phyloP scores from a whole-genome alignment of 148 eudicot species.

The Silene latifolia region DNA sequence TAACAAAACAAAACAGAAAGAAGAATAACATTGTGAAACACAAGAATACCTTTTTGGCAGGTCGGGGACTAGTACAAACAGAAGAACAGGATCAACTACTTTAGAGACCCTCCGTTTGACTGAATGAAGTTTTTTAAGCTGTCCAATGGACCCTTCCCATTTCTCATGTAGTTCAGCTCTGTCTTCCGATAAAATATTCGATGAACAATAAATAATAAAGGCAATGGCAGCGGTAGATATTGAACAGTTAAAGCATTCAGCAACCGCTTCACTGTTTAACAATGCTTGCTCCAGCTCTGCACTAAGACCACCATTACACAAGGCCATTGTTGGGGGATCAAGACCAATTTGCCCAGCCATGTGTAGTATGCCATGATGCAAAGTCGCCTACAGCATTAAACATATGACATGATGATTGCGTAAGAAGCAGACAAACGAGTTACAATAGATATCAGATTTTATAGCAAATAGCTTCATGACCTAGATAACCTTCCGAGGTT shows the following conservation, averaged over 20 bases:
- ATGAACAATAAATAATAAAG: slow-evolving; percentile 65
- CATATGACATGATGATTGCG: slow-evolving; percentile 6
- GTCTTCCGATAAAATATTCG: slow-evolving; percentile 30
- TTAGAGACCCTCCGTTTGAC: slow-evolving; percentile 28
- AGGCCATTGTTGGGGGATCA: slow-evolving; percentile 89
- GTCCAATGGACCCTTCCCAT: slow-evolving; percentile 43
- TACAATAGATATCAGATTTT: no score
- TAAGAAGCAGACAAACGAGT: not conserved
- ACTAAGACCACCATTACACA: slow-evolving; percentile 55
- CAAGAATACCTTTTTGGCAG: slow-evolving; percentile 72
- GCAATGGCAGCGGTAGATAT: slow-evolving; percentile 59
- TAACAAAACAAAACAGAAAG: not conserved
- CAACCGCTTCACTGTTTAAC: slow-evolving; percentile 79
- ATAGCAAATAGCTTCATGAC: no score
- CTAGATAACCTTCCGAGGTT: no score
- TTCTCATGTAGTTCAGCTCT: slow-evolving; percentile 44
- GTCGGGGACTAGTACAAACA: slow-evolving; percentile 81
- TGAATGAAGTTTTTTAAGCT: slow-evolving; percentile 35
- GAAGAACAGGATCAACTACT: slow-evolving; percentile 46
- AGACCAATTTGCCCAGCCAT: slow-evolving; percentile 99
- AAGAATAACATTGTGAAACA: not conserved
- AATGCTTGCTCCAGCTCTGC: slow-evolving; percentile 78
- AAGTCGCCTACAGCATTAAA: slow-evolving; percentile 57
- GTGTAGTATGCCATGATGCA: slow-evolving; percentile 66
- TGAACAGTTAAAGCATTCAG: slow-evolving; percentile 63